Evolutionary conservation across 768 basidiomycete species (phyloP).

Genomic region (Tylopilus plumbeoviolaceoides): DNA sequence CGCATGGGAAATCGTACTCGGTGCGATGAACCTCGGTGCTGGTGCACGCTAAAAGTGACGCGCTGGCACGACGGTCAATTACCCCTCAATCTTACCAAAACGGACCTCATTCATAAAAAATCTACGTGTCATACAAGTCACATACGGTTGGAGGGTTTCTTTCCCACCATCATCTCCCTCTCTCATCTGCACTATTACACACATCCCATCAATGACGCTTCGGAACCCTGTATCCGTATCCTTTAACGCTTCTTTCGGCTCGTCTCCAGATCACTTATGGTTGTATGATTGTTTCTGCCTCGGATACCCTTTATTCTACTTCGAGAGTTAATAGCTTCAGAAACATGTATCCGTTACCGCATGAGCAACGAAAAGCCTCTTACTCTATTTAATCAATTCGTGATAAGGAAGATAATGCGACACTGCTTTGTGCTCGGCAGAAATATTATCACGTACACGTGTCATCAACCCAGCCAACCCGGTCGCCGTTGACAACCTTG

Average conservation of each 20-base stretch:
- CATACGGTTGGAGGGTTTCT: constrained; percentile 3
- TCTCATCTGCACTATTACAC: constrained; percentile 15
- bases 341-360: constrained; percentile 29
- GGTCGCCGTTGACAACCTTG: not conserved
- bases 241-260: constrained; percentile 11
- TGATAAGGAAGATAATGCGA: not conserved
- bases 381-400: not conserved
- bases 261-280: constrained; percentile 6
- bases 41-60: constrained; percentile 31
- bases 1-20: constrained; percentile 65
- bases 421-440: not conserved
- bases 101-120: constrained; percentile 13
- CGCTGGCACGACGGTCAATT: constrained; percentile 15
- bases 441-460: constrained; percentile 1
- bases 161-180: constrained; percentile 22
- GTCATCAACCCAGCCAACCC: not conserved
- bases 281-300: constrained; percentile 17
- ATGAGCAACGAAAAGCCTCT: not conserved
- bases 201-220: constrained; percentile 13
- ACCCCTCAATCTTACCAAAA: constrained; percentile 16
- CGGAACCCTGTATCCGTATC: constrained; percentile 32
- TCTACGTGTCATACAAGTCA: not conserved
- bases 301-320: constrained; percentile 30
- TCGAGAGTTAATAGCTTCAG: constrained; percentile 23
- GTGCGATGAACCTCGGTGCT: constrained; percentile 51